Conservation (phyloP, 495 filamentous ascomycete genomes). For the Penicillium canescens region DNA sequence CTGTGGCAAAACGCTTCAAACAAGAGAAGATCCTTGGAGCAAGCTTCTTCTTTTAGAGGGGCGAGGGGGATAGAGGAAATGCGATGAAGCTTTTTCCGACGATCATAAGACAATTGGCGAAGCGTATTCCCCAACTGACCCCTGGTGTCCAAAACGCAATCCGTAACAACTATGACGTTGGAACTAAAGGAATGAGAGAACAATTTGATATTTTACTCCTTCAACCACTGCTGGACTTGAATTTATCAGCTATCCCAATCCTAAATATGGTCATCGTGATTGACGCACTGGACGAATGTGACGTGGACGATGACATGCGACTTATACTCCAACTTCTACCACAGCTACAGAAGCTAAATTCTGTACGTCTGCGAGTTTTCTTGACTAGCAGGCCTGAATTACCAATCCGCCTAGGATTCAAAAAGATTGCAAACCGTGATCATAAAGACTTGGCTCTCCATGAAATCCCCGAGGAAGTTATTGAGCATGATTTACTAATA, state of each 20-base stretch:
- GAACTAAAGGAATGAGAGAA: conserved; percentile 32
- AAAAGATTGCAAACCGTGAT: not conserved
- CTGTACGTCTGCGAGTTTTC: too few species aligned
- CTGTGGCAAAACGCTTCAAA: conserved; percentile 14
- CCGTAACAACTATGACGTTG: conserved; percentile 27
- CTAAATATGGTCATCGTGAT: too few species aligned
- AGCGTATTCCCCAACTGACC: conserved; percentile 20
- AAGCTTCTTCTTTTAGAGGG: conserved; percentile 32
- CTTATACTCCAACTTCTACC: too few species aligned
- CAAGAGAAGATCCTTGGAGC: conserved; percentile 13
- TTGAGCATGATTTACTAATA: conserved; percentile 23
- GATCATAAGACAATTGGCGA: conserved; percentile 40
- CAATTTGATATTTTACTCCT: conserved; percentile 52
- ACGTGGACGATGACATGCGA: too few species aligned
- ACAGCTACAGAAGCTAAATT: too few species aligned
- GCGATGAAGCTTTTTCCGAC: conserved; percentile 42
- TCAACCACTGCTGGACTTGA: conserved; percentile 24
- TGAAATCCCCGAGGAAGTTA: conserved; percentile 10
- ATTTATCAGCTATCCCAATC: too few species aligned
- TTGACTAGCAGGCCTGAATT: too few species aligned
- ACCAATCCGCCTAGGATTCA: too few species aligned
- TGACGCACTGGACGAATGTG: too few species aligned
- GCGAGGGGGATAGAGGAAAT: conserved; percentile 35
- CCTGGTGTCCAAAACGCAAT: conserved; percentile 32
- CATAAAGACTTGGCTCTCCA: conserved; percentile 24